A percentile compares a stretch with the other conserved stretches of the same genome.
Conservation (phyloP, 1,139 yeast species). For the Arxiozyma slooffiae region DNA sequence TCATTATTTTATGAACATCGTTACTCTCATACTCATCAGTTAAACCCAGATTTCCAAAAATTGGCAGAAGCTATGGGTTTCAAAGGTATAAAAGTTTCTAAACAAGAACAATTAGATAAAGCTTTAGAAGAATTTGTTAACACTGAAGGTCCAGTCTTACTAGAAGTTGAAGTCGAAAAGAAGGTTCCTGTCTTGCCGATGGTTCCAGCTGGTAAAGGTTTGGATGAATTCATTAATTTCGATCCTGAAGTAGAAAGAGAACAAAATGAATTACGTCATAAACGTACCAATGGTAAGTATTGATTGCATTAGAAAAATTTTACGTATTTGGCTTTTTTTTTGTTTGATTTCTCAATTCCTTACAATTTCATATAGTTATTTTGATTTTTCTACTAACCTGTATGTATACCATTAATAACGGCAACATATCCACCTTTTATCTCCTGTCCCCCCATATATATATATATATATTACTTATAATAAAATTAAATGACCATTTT, state of each 20-base stretch:
- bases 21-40: constrained; percentile 92
- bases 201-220: constrained; percentile 82
- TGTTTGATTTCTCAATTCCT: too few relatives aligned
- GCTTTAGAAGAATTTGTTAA: constrained; percentile 69
- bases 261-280: constrained; percentile 44
- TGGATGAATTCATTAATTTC: constrained; percentile 82
- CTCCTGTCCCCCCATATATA: neutral
- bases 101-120: constrained; percentile 53
- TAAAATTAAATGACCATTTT: neutral
- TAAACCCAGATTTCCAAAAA: constrained; percentile 86
- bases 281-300: constrained; percentile 35
- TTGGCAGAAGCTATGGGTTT: constrained; percentile 91
- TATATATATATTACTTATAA: too few relatives aligned
- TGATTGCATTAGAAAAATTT: constrained; percentile 9
- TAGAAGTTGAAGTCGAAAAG: constrained; percentile 87
- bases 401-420: neutral
- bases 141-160: constrained; percentile 71
- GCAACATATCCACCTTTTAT: neutral
- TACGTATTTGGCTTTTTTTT: neutral
- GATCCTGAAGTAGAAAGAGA: constrained; percentile 72
- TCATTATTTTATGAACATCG: constrained; percentile 93
- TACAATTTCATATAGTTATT: neutral
- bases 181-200: constrained; percentile 97
- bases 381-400: neutral
- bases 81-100: constrained; percentile 64